Percentiles rank a stretch among this genome's conserved stretches.
Conservation (phyloP, 495 filamentous ascomycete genomes). For the Penicillium canescens region DNA sequence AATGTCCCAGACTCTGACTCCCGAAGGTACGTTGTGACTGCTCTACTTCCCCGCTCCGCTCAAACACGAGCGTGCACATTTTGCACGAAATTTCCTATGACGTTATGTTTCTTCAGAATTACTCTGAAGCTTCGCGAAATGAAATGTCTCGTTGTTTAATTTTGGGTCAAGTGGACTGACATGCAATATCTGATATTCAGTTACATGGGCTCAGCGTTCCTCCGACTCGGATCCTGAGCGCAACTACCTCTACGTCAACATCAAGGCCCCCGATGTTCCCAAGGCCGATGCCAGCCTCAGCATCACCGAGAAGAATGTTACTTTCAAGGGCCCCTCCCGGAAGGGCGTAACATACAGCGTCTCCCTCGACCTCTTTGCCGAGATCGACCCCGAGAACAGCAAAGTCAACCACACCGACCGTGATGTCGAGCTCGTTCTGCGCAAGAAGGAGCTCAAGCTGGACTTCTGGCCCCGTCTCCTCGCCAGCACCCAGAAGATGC, state of each 20-base stretch:
- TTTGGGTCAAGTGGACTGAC: constrained; percentile 18
- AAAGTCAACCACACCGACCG: constrained; percentile 81
- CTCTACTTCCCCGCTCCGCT: constrained; percentile 38
- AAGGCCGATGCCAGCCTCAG: constrained; percentile 70
- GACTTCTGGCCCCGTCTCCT: constrained; percentile 94
- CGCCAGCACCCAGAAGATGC: constrained; percentile 83
- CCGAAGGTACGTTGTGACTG: constrained; percentile 42
- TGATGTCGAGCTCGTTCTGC: constrained; percentile 84
- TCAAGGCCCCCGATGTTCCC: constrained; percentile 79
- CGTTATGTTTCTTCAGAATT: constrained; percentile 9
- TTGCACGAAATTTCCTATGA: constrained; percentile 17
- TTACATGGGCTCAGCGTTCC: constrained; percentile 97
- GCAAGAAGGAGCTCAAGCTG: constrained; percentile 91
- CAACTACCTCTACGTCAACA: constrained; percentile 91
- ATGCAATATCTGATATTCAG: constrained; percentile 43
- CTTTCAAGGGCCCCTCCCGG: constrained; percentile 77
- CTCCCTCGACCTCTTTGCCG: constrained; percentile 84
- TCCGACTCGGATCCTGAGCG: constrained; percentile 73
- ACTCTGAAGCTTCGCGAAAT: background rate
- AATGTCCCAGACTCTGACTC: constrained; percentile 36
- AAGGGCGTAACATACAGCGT: constrained; percentile 83
- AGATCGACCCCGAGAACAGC: constrained; percentile 82
- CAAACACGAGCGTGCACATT: constrained; percentile 26
- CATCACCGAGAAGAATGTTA: constrained; percentile 72
- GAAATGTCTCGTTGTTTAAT: background rate